Evolutionary conservation across 2,329 filamentous ascomycete genomes (phyloP).

Genomic region (Aspergillus sojae): DNA sequence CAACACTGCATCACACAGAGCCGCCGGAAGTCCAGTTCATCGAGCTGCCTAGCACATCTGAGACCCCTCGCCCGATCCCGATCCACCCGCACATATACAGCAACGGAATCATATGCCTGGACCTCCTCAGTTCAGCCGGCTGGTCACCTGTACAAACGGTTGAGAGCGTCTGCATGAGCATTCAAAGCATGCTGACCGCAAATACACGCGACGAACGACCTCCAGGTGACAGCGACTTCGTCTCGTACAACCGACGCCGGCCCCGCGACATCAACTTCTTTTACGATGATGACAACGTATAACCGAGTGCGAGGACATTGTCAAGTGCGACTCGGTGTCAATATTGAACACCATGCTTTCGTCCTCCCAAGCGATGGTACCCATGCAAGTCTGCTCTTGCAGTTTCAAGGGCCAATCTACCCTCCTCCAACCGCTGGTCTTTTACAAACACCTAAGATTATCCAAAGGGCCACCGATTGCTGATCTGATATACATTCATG

Average conservation of each 20-base stretch:
- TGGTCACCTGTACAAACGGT: conserved; percentile 98
- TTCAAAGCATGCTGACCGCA: conserved; percentile 97
- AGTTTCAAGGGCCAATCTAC: neutral
- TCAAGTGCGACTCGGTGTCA: neutral
- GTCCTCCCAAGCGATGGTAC: neutral
- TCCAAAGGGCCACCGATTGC: neutral
- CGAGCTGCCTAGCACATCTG: conserved; percentile 50
- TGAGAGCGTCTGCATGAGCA: conserved; percentile 93
- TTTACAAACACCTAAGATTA: neutral
- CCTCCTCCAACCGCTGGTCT: neutral
- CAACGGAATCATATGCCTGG: conserved; percentile 97
- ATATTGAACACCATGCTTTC: neutral
- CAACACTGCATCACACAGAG: conserved; percentile 57
- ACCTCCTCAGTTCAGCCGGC: conserved; percentile 81
- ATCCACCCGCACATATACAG: conserved; percentile 98
- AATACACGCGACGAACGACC: conserved; percentile 91
- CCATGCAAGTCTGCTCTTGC: neutral
- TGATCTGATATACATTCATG: neutral
- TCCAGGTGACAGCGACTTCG: conserved; percentile 87
- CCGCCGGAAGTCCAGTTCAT: conserved; percentile 93
- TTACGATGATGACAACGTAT: conserved; percentile 87
- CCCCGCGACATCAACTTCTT: conserved; percentile 90
- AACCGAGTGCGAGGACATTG: conserved; percentile 6
- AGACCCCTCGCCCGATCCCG: conserved; percentile 66
- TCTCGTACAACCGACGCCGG: conserved; percentile 73